Evolutionary conservation across 805 yeast species (phyloP), one percentile per base, ranked within the genome.

Genomic region (Candida tammaniensis): DNA sequence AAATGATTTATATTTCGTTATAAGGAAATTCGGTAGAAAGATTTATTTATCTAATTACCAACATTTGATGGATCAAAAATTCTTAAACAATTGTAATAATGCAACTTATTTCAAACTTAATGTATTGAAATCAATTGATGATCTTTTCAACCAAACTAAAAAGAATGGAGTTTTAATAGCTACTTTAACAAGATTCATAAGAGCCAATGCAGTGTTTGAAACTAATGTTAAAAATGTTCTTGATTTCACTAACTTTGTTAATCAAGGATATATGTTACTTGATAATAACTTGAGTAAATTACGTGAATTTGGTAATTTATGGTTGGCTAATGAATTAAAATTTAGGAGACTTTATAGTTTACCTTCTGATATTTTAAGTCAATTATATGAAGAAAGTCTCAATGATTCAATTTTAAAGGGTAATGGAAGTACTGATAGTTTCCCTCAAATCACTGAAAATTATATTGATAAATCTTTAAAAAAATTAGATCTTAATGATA

Each of bases 151-250:
- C 39, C 57, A 61, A n/a, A 53, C 70, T 11, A 74, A 62, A 39
- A 74, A 71, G 39, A 76, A 73, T 44, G 74, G 72, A 17, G 57
- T 70, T 8, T 48, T 76, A 17, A 56, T 74, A 32, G 74, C 80
- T 3, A 61, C 64, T 7, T 59, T 76, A 16, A 61, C 76, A 0
- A 61, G 71, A 35, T 61, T 72, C 28, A 54, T 76, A 2, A 52
- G 77, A 32, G 63, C 63, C 42, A 64, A 65, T 29, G 52, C 72
- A 5, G 38, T 43, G 13, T 57, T 51, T 36, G 60, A 55, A 13
- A 57, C 60, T 7, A 57, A 58, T 25, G 44, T 64, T 2, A 70
- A 68, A 25, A 60, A 49, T 29, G 44, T 69, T 2, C 33, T 51
- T 12, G 76, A 70, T 33, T 56, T 70, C 17, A 54, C 55, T 16